Evolutionary conservation across 176 grass and related monocot species (phyloP).

Genomic region (Rhynchospora pubera): DNA sequence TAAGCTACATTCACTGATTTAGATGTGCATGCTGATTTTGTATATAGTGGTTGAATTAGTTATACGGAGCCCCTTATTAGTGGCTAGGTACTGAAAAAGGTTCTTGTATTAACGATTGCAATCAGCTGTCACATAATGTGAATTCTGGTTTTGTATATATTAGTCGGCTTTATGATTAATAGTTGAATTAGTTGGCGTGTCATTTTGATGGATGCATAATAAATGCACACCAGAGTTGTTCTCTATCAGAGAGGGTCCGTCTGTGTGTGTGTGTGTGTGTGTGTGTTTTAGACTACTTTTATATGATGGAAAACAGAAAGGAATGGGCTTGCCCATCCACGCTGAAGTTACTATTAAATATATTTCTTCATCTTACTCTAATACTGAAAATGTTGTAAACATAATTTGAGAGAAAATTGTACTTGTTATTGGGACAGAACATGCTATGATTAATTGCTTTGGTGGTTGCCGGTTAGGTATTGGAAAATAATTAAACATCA

Average conservation of each 20-base stretch:
- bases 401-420: not conserved
- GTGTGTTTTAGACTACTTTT: not conserved
- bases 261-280: no score
- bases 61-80: no score
- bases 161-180: no score
- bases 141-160: no score
- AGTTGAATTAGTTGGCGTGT: no score
- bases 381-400: not conserved
- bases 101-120: no score
- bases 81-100: no score
- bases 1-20: no score
- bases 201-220: not conserved
- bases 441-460: not conserved
- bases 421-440: not conserved
- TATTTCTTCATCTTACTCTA: not conserved
- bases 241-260: not conserved
- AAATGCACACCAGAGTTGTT: not conserved
- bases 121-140: no score
- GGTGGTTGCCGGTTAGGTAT: not conserved
- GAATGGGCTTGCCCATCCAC: not conserved
- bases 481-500: not conserved
- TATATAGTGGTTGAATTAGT: no score
- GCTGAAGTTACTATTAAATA: not conserved
- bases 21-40: no score
- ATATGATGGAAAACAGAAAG: not conserved